Evolutionary conservation across 345 rosid species (phyloP), one percentile per base, ranked within the genome.

Genomic region (Eucalyptus microcorys): DNA sequence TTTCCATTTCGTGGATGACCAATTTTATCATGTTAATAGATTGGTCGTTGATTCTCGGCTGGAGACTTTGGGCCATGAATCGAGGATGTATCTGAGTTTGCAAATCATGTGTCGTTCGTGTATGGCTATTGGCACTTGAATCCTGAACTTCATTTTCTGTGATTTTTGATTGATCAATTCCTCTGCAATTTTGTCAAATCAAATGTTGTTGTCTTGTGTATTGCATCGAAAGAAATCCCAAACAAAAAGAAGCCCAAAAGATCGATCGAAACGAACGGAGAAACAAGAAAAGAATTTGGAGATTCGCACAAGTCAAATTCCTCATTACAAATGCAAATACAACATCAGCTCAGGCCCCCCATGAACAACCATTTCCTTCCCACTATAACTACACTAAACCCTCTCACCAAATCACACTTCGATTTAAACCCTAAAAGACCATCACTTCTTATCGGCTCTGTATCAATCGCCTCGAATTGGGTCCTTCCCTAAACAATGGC

Each of bases 401-500:
- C 30, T 19, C 30, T 12, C 47, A 21, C 27, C 83, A 21, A 40
- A 76, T 40, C 47, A 21, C 47, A 12, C 42, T 76, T 76, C 30
- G 27, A 76, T 76, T 21, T 11, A 21, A 64, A 40, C 84, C 84
- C 84, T 76, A 76, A 64, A 61, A 40, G 47, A 6, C 47, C 30
- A 40, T 40, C 84, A 2, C 14, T 40, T 76, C 84, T 5, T 10
- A 21, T 76, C 30, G 47, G 42, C 81, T 71, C 45, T 10, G 26
- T 37, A 37, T 71, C 27, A 37, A 76, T 76, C 45, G 14, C 24
- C 84, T 22, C 84, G 7, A 76, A 21, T 11, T 22, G 47, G 30
- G 42, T 27, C 49, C 50, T 6, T 43, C 27, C 8, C 87, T 49
- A 96, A 86, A 89, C 97, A 89, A 97, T 92, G 6, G 95, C 83